These are phyloP conservation scores for Cenococcum geophilum DNA, from an alignment of 495 filamentous ascomycete species.

Conservation along the genomic window DNA sequence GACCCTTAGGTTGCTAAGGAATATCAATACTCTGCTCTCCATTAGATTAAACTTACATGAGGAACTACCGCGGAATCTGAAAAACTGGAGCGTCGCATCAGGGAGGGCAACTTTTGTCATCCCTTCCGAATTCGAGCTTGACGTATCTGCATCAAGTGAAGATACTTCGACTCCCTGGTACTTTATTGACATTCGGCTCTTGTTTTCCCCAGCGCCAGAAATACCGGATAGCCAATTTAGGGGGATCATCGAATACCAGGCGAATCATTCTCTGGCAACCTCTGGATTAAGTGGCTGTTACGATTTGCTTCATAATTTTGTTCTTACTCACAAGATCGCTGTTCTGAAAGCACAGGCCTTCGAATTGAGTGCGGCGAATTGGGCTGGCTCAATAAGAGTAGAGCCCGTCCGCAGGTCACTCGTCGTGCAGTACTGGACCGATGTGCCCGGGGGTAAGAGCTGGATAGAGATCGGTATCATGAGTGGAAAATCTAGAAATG, in stretches of 20 bases:
- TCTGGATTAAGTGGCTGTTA: slow-evolving; percentile 73
- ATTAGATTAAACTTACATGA: slow-evolving; percentile 69
- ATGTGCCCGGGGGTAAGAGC: slow-evolving; percentile 61
- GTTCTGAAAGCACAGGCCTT: slow-evolving; percentile 69
- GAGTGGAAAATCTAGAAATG: slow-evolving; percentile 49
- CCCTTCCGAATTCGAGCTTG: slow-evolving; percentile 81
- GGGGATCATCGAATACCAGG: slow-evolving; percentile 57
- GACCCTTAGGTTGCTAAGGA: slow-evolving; percentile 61
- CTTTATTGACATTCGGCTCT: slow-evolving; percentile 85
- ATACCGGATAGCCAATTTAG: slow-evolving; percentile 44
- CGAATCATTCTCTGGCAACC: slow-evolving; percentile 59
- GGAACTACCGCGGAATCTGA: slow-evolving; percentile 68
- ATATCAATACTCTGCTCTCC: slow-evolving; percentile 75
- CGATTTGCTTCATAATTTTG: slow-evolving; percentile 73
- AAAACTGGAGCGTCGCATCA: slow-evolving; percentile 63
- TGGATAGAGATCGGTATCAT: slow-evolving; percentile 85
- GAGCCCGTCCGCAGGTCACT: slow-evolving; percentile 72
- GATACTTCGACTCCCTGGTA: slow-evolving; percentile 74
- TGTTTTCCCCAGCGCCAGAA: slow-evolving; percentile 62
- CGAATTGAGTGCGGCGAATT: slow-evolving; percentile 58
- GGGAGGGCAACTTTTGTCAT: slow-evolving; percentile 85
- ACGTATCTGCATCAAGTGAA: slow-evolving; percentile 80
- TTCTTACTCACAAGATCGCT: slow-evolving; percentile 80
- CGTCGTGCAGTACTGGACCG: slow-evolving; percentile 83
- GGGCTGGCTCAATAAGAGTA: slow-evolving; percentile 68